Conservation (phyloP, 2,329 filamentous ascomycete species). For the Erysiphe pisi region DNA sequence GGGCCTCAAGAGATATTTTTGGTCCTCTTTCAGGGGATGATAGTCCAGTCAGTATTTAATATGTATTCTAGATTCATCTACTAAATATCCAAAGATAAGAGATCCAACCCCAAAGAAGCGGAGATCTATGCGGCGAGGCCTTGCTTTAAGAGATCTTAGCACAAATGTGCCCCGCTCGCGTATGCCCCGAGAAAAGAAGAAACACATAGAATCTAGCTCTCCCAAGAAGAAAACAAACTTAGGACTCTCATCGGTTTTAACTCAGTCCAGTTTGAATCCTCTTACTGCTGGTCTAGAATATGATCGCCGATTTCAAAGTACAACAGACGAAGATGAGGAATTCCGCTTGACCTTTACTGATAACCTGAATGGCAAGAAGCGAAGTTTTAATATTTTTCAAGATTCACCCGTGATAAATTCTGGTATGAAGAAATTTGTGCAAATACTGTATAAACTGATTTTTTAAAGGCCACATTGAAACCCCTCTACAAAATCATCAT, state of each 20-base stretch:
- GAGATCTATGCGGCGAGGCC: conserved; percentile 32
- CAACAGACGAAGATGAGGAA: conserved; percentile 35
- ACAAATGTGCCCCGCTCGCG: conserved; percentile 33
- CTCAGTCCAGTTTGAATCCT: conserved; percentile 33
- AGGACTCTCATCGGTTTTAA: conserved; percentile 29
- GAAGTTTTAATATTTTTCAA: conserved; percentile 34
- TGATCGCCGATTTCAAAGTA: conserved; percentile 32
- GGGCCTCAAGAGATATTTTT: conserved; percentile 49
- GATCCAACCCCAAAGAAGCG: conserved; percentile 35
- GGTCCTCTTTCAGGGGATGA: conserved; percentile 47
- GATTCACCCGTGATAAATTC: conserved; percentile 35
- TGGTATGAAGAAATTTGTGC: conserved; percentile 30
- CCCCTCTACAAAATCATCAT: conserved; percentile 35
- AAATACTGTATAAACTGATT: neutral
- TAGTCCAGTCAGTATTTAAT: conserved; percentile 41
- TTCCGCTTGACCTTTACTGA: conserved; percentile 34
- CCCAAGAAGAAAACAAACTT: conserved; percentile 27
- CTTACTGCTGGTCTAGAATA: conserved; percentile 30
- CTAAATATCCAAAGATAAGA: conserved; percentile 30
- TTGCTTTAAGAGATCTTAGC: conserved; percentile 31
- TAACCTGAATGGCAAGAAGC: conserved; percentile 33
- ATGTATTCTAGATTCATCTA: neutral
- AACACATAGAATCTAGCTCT: conserved; percentile 31
- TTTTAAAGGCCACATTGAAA: conserved; percentile 34
- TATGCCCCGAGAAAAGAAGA: conserved; percentile 31